Evolutionary conservation across 2,329 filamentous ascomycete species (phyloP).

Genomic region (Xylariaceae sp.): DNA sequence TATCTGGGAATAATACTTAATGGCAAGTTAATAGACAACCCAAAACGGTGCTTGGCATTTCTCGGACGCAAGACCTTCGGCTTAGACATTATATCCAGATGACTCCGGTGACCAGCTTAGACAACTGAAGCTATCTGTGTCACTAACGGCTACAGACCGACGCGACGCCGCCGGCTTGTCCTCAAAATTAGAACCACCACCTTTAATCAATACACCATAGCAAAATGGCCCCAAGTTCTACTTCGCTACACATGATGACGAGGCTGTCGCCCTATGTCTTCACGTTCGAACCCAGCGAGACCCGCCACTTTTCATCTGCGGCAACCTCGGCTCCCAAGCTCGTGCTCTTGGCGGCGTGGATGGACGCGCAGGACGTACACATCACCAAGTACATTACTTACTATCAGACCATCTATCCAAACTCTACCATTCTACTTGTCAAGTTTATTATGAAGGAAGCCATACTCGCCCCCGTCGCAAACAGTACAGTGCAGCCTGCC

Average conservation of each 20-base stretch:
- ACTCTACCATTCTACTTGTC: slow-evolving; percentile 53
- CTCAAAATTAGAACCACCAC: not conserved
- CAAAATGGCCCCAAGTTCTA: slow-evolving; percentile 21
- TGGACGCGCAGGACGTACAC: slow-evolving; percentile 56
- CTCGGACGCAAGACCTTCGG: too few relatives aligned
- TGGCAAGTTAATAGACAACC: too few relatives aligned
- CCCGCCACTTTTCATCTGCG: slow-evolving; percentile 11
- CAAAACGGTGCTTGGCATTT: too few relatives aligned
- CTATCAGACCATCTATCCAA: slow-evolving; percentile 53
- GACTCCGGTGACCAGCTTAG: too few relatives aligned
- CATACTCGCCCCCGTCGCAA: slow-evolving; percentile 42
- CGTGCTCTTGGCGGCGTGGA: slow-evolving; percentile 57
- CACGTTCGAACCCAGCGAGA: slow-evolving; percentile 35
- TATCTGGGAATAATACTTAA: too few relatives aligned
- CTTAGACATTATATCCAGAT: too few relatives aligned
- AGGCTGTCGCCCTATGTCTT: slow-evolving; percentile 38
- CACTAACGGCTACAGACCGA: too few relatives aligned
- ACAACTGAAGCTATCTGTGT: too few relatives aligned
- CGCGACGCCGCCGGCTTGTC: not conserved
- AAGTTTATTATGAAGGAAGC: slow-evolving; percentile 48
- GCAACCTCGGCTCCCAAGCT: slow-evolving; percentile 47
- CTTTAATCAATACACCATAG: not conserved
- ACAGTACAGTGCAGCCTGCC: slow-evolving; percentile 46
- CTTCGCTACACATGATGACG: slow-evolving; percentile 36
- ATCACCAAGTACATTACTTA: slow-evolving; percentile 57